Evolutionary conservation across 1,284 basidiomycete species (phyloP), one percentile per base, ranked within the genome.

Genomic region (Pseudozyma thailandica): DNA sequence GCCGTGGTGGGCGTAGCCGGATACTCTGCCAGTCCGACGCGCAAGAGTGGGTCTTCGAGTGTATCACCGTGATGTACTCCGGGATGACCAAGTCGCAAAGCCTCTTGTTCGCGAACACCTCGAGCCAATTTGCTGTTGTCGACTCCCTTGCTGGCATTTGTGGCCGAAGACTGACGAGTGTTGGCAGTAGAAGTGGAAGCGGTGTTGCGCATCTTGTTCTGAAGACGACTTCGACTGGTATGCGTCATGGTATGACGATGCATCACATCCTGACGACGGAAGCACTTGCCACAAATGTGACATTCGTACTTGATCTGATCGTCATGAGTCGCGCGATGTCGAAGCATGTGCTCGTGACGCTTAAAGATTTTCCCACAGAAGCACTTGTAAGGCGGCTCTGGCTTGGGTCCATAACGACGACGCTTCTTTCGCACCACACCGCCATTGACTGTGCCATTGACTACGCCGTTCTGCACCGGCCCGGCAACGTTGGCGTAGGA

Each of bases 241-340:
- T 72, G 70, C 13, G 70, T 72, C 59, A 66, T 58, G 0, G 70
- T 72, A 47, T 72, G 70, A 4, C 70, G 70, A 38, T 72, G 70
- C 70, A 72, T 72, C 18, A 72, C 70, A 15, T 72, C 70, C 27
- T 72, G 70, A 23, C 70, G 62, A n/a, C 63, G 63, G 45, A 72
- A 72, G 26, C 53, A 53, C 30, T 72, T 72, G 35, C 70, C 63
- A 21, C 70, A 72, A 38, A 72, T 72, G 25, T 59, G 55, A 27
- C 70, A 72, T 15, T 62, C 59, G 44, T 72, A 72, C 56, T 63
- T 66, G 59, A 68, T 62, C 10, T 30, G 28, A 20, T 72, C 70
- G 50, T 66, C 64, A 31, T 72, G 70, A n/a, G 70, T 72, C 5
- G 70, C 70, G 10, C 64, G 54, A 33, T 72, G 70, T 28, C 70